These are phyloP conservation scores for Talaromyces piceae DNA, from an alignment of 2,329 filamentous ascomycete genomes.

Conservation along the genomic window DNA sequence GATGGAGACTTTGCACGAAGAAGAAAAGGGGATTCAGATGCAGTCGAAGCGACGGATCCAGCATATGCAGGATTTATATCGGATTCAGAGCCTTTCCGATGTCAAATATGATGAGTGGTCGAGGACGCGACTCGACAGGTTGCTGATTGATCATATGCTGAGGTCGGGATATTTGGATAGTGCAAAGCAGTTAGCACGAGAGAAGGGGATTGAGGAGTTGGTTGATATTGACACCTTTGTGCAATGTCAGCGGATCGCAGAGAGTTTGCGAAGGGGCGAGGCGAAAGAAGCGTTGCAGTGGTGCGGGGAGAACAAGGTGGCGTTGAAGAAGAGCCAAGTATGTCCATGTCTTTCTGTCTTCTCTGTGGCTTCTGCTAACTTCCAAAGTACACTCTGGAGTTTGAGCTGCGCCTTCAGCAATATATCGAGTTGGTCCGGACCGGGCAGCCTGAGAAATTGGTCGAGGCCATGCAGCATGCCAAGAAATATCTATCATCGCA, in stretches of 20 bases:
- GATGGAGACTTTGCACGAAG: slow-evolving; percentile 65
- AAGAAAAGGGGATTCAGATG: slow-evolving; percentile 68
- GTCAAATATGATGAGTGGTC: slow-evolving; percentile 93
- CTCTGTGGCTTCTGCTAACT: slow-evolving; percentile 3
- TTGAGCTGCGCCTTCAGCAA: slow-evolving; percentile 87
- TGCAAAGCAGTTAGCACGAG: slow-evolving; percentile 65
- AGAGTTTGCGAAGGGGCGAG: slow-evolving; percentile 61
- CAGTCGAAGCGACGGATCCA: slow-evolving; percentile 69
- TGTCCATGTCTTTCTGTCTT: slow-evolving; percentile 19
- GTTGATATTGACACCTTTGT: slow-evolving; percentile 87
- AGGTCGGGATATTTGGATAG: slow-evolving; percentile 74
- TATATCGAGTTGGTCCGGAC: slow-evolving; percentile 83
- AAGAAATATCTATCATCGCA: slow-evolving; percentile 72
- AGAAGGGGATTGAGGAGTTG: slow-evolving; percentile 68
- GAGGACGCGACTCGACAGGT: slow-evolving; percentile 67
- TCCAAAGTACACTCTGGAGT: slow-evolving; percentile 70
- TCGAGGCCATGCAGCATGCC: slow-evolving; percentile 75
- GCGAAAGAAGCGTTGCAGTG: slow-evolving; percentile 76
- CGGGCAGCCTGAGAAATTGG: slow-evolving; percentile 54
- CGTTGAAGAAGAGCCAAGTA: slow-evolving; percentile 78
- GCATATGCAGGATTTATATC: slow-evolving; percentile 74
- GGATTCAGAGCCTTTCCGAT: slow-evolving; percentile 74
- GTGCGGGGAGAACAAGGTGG: slow-evolving; percentile 91
- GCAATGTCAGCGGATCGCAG: slow-evolving; percentile 69
- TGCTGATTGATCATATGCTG: slow-evolving; percentile 88